phyloP scores from a whole-genome alignment of 805 yeast genomes.

The Candida patagonica region DNA sequence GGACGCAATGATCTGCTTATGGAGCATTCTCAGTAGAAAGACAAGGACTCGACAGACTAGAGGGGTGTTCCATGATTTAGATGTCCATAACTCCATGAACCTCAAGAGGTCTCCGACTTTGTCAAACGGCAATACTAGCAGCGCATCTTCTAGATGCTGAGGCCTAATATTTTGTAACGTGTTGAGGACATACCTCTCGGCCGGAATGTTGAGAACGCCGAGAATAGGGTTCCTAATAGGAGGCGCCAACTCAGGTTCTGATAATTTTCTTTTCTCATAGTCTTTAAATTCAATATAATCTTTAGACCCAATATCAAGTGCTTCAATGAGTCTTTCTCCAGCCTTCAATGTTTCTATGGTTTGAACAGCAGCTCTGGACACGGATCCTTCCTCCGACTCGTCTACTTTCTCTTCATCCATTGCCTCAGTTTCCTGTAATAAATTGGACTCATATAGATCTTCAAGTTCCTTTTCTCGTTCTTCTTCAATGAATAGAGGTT shows the following conservation, averaged over 20 bases:
- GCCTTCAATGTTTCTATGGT: slow-evolving; percentile 88
- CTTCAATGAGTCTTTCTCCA: slow-evolving; percentile 88
- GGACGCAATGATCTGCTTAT: slow-evolving; percentile 59
- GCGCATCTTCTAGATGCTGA: slow-evolving; percentile 85
- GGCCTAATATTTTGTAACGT: slow-evolving; percentile 63
- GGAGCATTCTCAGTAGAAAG: slow-evolving; percentile 63
- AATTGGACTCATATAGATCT: slow-evolving; percentile 75
- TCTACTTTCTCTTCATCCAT: slow-evolving; percentile 35
- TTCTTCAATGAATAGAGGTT: slow-evolving; percentile 93
- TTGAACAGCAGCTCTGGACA: slow-evolving; percentile 60
- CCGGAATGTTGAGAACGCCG: slow-evolving; percentile 58
- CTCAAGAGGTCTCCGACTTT: slow-evolving; percentile 60
- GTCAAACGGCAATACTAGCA: slow-evolving; percentile 83
- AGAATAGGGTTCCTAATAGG: slow-evolving; percentile 69
- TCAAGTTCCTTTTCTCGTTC: slow-evolving; percentile 95
- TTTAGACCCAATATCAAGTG: slow-evolving; percentile 69
- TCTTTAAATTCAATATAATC: slow-evolving; percentile 53
- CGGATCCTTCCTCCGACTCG: slow-evolving; percentile 42
- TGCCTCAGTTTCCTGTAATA: slow-evolving; percentile 37
- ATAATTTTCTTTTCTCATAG: slow-evolving; percentile 37
- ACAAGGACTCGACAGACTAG: slow-evolving; percentile 66
- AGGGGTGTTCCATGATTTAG: slow-evolving; percentile 40
- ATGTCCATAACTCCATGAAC: slow-evolving; percentile 71
- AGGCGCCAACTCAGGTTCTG: slow-evolving; percentile 36
- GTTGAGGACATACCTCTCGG: slow-evolving; percentile 71